Evolutionary conservation across 2,329 filamentous ascomycete genomes (phyloP).

Genomic region (Nigrospora oryzae): DNA sequence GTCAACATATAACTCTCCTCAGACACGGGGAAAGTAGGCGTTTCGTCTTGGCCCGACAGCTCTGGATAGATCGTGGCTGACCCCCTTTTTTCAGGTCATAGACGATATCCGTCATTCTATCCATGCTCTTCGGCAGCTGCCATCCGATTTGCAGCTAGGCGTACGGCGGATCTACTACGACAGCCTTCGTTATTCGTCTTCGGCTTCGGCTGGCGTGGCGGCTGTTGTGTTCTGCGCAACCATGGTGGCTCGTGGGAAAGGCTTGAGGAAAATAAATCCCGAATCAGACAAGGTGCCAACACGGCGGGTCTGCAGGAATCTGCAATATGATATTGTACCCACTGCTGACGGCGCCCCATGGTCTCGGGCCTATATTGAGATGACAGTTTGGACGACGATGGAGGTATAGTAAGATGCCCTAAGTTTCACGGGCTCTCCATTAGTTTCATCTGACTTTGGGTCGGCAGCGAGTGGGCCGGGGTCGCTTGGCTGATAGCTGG

Average conservation of each 20-base stretch:
- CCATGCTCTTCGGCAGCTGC: slow-evolving; percentile 42
- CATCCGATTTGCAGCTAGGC: slow-evolving; percentile 45
- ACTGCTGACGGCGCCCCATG: too few relatives aligned
- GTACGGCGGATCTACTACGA: slow-evolving; percentile 52
- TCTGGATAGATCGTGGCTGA: slow-evolving; percentile 15
- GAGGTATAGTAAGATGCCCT: too few relatives aligned
- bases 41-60: slow-evolving; percentile 1
- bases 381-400: too few relatives aligned
- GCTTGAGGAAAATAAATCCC: slow-evolving; percentile 18
- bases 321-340: too few relatives aligned
- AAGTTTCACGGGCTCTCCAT: too few relatives aligned
- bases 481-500: too few relatives aligned
- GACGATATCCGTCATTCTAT: slow-evolving; percentile 55
- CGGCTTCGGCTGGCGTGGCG: slow-evolving; percentile 43
- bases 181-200: slow-evolving; percentile 47
- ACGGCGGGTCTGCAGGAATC: too few relatives aligned
- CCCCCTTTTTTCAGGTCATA: slow-evolving; percentile 37
- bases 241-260: slow-evolving; percentile 30
- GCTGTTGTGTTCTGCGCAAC: slow-evolving; percentile 37
- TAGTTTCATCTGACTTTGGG: too few relatives aligned
- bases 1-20: slow-evolving; percentile 8
- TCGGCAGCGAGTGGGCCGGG: too few relatives aligned
- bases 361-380: too few relatives aligned
- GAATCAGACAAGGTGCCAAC: too few relatives aligned
- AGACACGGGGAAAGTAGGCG: slow-evolving; percentile 48